Evolutionary conservation across 2,329 filamentous ascomycete species (phyloP), one percentile per base, ranked within the genome.

Genomic region (Aspergillus sp.): DNA sequence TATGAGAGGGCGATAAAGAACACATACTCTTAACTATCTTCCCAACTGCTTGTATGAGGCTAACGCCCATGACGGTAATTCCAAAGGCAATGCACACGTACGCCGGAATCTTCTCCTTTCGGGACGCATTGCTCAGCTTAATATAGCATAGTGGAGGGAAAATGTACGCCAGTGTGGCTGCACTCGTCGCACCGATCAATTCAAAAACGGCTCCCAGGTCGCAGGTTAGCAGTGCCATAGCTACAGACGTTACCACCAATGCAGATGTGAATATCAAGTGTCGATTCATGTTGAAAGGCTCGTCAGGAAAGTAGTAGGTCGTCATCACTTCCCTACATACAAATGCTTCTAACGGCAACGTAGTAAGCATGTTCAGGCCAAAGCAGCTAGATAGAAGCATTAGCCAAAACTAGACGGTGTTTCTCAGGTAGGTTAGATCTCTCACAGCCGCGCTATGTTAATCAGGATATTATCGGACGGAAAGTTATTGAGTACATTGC

Each of bases 401-500:
- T 56, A 75, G 71, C 51, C 52, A 34, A 44, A 3, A 41, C 40
- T 55, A 22, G 12, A 39, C 42, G 12, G 39, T 48, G 15, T 22
- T 17, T 27, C 39, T 51, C n/a, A 15, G 5, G 20, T n/a, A 11
- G 34, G 34, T 24, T 22, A 9, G 34, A 22, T 45, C 37, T 66
- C 79, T 67, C 74, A 83, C 79, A 99, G 83, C 53, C 95, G 89
- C 20, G 95, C 95, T 58, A 99, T 83, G 75, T 97, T 98, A 71
- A 98, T 92, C 86, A 98, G 89, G 66, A 88, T 82, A 75, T 96
- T 98, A 76, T 96, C 87, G 19, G 87, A 82, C 2, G 93, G 90
- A 71, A 99, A 98, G 78, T 99, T 99, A 81, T 99, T 99, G 68
- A 99, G 86, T 52, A 99, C 91, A 73, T 99, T 99, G 71, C 95